Evolutionary conservation across 2,329 filamentous ascomycete species (phyloP).

Genomic region (Diaporthe batatas): DNA sequence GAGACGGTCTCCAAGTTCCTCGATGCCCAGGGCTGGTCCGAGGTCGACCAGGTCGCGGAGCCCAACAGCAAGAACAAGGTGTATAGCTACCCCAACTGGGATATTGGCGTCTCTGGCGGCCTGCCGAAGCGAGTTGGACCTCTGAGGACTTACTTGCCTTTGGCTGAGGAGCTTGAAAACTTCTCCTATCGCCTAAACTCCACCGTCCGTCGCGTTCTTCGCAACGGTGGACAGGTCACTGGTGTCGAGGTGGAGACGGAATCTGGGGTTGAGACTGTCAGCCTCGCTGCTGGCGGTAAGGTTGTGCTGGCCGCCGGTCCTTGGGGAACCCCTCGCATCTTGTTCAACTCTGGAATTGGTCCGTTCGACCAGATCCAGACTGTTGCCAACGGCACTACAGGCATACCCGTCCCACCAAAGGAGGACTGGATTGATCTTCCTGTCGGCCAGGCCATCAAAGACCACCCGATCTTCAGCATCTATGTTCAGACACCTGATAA

Average conservation of each 20-base stretch:
- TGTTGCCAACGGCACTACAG: slow-evolving; percentile 34
- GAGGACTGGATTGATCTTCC: slow-evolving; percentile 46
- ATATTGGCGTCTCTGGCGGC: slow-evolving; percentile 34
- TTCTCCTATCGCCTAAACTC: slow-evolving; percentile 45
- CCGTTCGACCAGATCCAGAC: slow-evolving; percentile 39
- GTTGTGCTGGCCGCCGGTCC: slow-evolving; percentile 44
- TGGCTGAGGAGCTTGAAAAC: slow-evolving; percentile 42
- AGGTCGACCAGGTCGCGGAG: slow-evolving; percentile 37
- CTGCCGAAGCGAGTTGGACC: slow-evolving; percentile 40
- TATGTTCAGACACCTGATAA: slow-evolving; percentile 21
- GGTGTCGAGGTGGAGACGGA: slow-evolving; percentile 22
- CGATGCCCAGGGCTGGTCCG: slow-evolving; percentile 34
- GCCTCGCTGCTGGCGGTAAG: slow-evolving; percentile 42
- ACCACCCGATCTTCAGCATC: slow-evolving; percentile 45
- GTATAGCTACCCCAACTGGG: slow-evolving; percentile 28
- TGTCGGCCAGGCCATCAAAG: slow-evolving; percentile 41
- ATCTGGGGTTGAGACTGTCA: slow-evolving; percentile 7
- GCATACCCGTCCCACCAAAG: slow-evolving; percentile 39
- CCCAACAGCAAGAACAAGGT: slow-evolving; percentile 40
- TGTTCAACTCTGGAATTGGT: slow-evolving; percentile 37
- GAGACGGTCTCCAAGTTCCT: slow-evolving; percentile 38
- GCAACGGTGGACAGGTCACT: slow-evolving; percentile 35
- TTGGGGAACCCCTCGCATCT: slow-evolving; percentile 42
- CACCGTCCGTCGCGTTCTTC: slow-evolving; percentile 44
- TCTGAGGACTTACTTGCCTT: slow-evolving; percentile 44